Conservation (phyloP, 139 green algal genomes). For the Deuterostichococcus epilithicus region DNA sequence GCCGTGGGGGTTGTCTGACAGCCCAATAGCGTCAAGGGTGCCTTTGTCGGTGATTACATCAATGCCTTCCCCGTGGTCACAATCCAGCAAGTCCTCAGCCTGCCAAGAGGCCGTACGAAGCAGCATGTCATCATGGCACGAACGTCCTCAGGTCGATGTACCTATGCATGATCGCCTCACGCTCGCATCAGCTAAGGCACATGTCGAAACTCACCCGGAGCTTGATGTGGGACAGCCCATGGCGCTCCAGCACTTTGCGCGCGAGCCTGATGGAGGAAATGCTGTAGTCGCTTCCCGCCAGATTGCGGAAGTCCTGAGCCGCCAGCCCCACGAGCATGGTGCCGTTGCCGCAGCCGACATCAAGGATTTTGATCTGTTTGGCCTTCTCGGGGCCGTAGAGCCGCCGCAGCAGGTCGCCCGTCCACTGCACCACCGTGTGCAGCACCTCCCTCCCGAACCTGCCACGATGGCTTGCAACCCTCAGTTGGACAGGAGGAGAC, state of each 20-base stretch:
- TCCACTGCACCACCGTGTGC: slow-evolving; percentile 5
- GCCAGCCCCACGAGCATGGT: slow-evolving; percentile 34
- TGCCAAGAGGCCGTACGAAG: background rate
- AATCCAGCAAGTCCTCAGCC: background rate
- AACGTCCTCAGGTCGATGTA: background rate
- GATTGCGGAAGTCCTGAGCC: slow-evolving; percentile 17
- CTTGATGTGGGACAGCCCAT: background rate
- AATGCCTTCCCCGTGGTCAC: slow-evolving; percentile 4
- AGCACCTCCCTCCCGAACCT: slow-evolving; percentile 27
- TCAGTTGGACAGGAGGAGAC: too few species aligned
- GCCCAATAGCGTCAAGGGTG: slow-evolving; percentile 43
- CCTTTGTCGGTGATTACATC: slow-evolving; percentile 48
- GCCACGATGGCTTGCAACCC: too few species aligned
- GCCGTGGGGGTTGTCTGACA: slow-evolving; percentile 14
- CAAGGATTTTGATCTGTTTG: slow-evolving; percentile 12
- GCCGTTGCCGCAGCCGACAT: slow-evolving; percentile 44
- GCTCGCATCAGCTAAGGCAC: background rate
- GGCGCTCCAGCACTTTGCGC: background rate
- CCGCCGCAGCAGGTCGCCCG: background rate
- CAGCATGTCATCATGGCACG: slow-evolving; percentile 1
- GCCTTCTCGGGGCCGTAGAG: background rate
- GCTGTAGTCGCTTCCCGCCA: slow-evolving; percentile 44
- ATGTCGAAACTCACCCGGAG: background rate
- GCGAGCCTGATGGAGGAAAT: slow-evolving; percentile 25
- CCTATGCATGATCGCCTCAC: background rate